A percentile compares a stretch with the other conserved stretches of the same genome.
These are phyloP conservation scores for Leptographium flavum DNA, from an alignment of 2,329 filamentous ascomycete species.

Conservation along the genomic window DNA sequence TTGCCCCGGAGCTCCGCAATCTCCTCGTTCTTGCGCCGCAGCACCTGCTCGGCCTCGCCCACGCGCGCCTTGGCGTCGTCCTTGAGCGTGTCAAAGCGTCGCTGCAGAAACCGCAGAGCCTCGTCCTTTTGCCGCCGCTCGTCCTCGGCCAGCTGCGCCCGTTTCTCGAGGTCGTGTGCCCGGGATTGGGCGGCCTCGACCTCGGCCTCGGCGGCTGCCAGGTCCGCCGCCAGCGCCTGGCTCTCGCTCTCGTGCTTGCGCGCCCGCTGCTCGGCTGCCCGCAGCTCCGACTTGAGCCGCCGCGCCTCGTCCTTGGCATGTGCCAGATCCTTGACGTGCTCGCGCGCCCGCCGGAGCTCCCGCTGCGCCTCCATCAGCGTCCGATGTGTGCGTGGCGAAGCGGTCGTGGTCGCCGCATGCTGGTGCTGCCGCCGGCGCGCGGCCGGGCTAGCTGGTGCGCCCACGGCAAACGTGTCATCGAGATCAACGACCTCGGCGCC, in stretches of 20 bases:
- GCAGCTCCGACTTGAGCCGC: slow-evolving; percentile 34
- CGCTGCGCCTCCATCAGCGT: slow-evolving; percentile 37
- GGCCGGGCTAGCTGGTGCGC: neutral
- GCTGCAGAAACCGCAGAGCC: slow-evolving; percentile 34
- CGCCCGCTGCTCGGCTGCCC: slow-evolving; percentile 29
- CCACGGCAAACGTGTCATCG: slow-evolving; percentile 19
- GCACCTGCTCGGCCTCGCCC: slow-evolving; percentile 38
- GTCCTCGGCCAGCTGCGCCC: slow-evolving; percentile 17
- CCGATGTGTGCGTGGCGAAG: slow-evolving; percentile 35
- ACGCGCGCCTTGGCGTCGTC: slow-evolving; percentile 37
- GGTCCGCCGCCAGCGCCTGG: slow-evolving; percentile 18
- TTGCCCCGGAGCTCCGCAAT: slow-evolving; percentile 39
- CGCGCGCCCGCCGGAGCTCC: slow-evolving; percentile 38
- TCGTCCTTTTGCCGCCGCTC: slow-evolving; percentile 26
- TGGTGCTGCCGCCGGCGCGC: neutral
- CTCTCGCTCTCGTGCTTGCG: slow-evolving; percentile 23
- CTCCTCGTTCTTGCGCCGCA: slow-evolving; percentile 42
- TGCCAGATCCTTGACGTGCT: slow-evolving; percentile 37
- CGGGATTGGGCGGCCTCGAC: slow-evolving; percentile 13
- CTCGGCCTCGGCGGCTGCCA: slow-evolving; percentile 15
- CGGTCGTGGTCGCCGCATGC: slow-evolving; percentile 20
- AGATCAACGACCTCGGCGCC: slow-evolving; percentile 14
- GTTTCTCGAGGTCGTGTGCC: slow-evolving; percentile 17
- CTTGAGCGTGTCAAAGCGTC: slow-evolving; percentile 35
- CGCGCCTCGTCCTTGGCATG: slow-evolving; percentile 38